Evolutionary conservation across 345 rosid genomes (phyloP).

Genomic region (Arabis hirsuta): DNA sequence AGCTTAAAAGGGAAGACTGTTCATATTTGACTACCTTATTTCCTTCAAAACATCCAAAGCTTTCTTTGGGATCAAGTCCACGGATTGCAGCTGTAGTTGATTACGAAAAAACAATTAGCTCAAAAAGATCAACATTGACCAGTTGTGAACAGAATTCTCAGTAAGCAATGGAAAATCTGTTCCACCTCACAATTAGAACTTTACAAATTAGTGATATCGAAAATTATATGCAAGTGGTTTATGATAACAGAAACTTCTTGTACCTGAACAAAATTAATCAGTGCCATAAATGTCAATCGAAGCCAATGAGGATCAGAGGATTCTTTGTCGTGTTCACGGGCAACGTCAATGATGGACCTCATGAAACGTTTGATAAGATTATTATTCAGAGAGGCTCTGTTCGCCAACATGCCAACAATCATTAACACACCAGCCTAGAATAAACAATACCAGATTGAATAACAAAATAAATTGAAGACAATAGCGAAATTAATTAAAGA

Average conservation of each 20-base stretch:
- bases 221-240: conserved; percentile 17
- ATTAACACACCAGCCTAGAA: conserved; percentile 90
- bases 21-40: conserved; percentile 56
- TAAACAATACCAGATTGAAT: no score
- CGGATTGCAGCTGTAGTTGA: conserved; percentile 63
- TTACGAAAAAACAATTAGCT: conserved; percentile 42
- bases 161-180: conserved; percentile 16
- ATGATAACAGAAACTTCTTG: conserved; percentile 12
- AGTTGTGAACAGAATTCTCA: conserved; percentile 11
- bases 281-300: conserved; percentile 69
- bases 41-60: conserved; percentile 70
- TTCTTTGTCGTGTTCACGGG: conserved; percentile 65
- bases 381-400: conserved; percentile 64
- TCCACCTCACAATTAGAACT: conserved; percentile 16
- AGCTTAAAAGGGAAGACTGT: conserved; percentile 5
- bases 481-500: neutral
- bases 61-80: conserved; percentile 66
- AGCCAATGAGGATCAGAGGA: conserved; percentile 66
- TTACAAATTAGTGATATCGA: neutral
- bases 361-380: conserved; percentile 76
- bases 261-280: conserved; percentile 92
- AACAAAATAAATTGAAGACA: no score
- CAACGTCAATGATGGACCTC: conserved; percentile 70
- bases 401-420: conserved; percentile 77
- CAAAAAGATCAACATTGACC: conserved; percentile 12